Evolutionary conservation across 345 rosid species (phyloP).

Genomic region (Lumnitzera littorea): DNA sequence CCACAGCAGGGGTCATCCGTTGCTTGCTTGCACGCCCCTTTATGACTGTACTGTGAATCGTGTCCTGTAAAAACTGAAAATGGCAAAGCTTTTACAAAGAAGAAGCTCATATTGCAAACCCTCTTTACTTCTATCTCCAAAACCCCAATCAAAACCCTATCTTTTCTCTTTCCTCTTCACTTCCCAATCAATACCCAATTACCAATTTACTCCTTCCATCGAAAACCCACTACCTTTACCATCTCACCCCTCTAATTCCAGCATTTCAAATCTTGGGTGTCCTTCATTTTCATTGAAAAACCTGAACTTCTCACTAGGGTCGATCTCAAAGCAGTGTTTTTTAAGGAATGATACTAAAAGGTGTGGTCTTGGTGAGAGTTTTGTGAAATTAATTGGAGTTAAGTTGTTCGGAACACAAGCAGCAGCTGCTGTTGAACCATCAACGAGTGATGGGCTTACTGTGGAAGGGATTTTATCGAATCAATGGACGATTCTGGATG

Average conservation of each 20-base stretch:
- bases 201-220: too few species aligned
- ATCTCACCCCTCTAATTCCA: background rate
- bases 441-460: conserved; percentile 77
- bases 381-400: conserved; percentile 10
- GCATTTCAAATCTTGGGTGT: background rate
- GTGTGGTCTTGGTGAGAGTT: conserved; percentile 4
- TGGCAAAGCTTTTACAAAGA: too few species aligned
- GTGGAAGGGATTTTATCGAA: conserved; percentile 64
- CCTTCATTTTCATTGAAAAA: background rate
- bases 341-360: conserved; percentile 5
- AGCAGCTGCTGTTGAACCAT: conserved; percentile 42
- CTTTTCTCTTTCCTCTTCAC: too few species aligned
- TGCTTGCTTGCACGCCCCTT: too few species aligned
- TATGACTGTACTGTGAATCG: too few species aligned
- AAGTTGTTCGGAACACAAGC: conserved; percentile 40
- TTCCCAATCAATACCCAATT: too few species aligned
- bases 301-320: background rate
- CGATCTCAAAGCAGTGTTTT: background rate
- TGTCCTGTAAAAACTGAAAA: too few species aligned
- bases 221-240: background rate
- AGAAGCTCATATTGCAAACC: too few species aligned
- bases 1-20: too few species aligned
- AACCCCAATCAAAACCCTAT: too few species aligned
- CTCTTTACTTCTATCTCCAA: too few species aligned
- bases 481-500: conserved; percentile 74